Percentiles rank a stretch among this genome's conserved stretches.
Evolutionary conservation across 2,329 filamentous ascomycete species (phyloP).

Genomic region (Chaetothyriales sp.): DNA sequence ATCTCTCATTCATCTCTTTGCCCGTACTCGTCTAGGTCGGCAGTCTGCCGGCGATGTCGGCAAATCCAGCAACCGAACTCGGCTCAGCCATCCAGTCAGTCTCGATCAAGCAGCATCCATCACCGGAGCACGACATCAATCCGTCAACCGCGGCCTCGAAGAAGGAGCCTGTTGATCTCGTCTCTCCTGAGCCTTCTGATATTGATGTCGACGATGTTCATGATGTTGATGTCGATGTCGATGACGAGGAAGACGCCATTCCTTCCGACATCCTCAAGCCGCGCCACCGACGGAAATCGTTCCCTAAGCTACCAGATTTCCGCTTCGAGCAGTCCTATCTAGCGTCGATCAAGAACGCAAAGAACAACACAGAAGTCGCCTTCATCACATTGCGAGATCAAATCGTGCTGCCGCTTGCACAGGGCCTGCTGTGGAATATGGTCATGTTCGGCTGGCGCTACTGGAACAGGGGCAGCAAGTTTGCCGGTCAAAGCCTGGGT

Average conservation of each 20-base stretch:
- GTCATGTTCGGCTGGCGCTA: conserved; percentile 74
- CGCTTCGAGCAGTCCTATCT: conserved; percentile 98
- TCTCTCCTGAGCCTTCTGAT: conserved; percentile 5
- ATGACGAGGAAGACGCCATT: conserved; percentile 30
- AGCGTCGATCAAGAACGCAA: conserved; percentile 66
- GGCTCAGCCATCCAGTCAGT: conserved; percentile 70
- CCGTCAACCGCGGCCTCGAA: conserved; percentile 61
- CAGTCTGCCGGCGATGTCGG: conserved; percentile 33
- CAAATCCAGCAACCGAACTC: conserved; percentile 50
- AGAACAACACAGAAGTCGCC: conserved; percentile 64
- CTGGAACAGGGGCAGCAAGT: conserved; percentile 68
- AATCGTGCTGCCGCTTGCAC: conserved; percentile 67
- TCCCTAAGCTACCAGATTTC: conserved; percentile 67
- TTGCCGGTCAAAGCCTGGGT: conserved; percentile 64
- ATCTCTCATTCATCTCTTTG: background rate
- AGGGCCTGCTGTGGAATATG: conserved; percentile 82
- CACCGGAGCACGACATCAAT: conserved; percentile 61
- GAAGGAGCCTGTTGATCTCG: conserved; percentile 44
- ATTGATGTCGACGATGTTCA: conserved; percentile 8
- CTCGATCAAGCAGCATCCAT: conserved; percentile 60
- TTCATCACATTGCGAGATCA: conserved; percentile 85
- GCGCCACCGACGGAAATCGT: conserved; percentile 27
- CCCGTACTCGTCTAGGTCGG: background rate
- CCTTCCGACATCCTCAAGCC: conserved; percentile 35
- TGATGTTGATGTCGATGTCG: conserved; percentile 13